These are phyloP conservation scores for Alternaria sp. DNA, from an alignment of 2,329 filamentous ascomycete species.

Conservation along the genomic window DNA sequence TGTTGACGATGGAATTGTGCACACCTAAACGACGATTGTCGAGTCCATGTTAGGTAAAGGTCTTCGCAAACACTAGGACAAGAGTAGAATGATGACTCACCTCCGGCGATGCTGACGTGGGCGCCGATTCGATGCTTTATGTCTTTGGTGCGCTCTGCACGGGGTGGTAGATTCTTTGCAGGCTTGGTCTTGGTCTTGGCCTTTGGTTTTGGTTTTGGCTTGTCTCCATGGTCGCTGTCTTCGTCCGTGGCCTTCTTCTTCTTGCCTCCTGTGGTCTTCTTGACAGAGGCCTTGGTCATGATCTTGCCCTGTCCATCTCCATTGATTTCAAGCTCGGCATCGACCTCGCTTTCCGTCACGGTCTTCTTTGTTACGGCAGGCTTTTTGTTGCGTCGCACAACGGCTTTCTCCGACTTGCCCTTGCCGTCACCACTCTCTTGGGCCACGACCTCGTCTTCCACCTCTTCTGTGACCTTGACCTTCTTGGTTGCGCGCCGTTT, in stretches of 20 bases:
- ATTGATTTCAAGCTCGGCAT: not conserved
- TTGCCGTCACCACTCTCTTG: constrained; percentile 19
- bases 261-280: constrained; percentile 3
- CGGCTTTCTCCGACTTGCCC: constrained; percentile 20
- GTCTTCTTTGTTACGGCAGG: constrained; percentile 4
- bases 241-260: constrained; percentile 11
- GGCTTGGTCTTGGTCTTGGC: constrained; percentile 57
- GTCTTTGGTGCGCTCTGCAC: constrained; percentile 73
- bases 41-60: constrained; percentile 29
- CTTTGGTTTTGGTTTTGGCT: constrained; percentile 23
- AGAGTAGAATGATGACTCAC: constrained; percentile 56
- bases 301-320: constrained; percentile 19
- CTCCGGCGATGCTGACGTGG: constrained; percentile 89
- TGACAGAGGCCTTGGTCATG: not conserved
- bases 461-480: constrained; percentile 30
- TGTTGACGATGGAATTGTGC: constrained; percentile 84
- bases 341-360: not conserved
- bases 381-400: constrained; percentile 1
- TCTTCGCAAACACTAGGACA: not conserved
- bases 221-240: constrained; percentile 5
- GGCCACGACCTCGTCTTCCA: constrained; percentile 23
- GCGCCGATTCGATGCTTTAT: constrained; percentile 88
- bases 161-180: constrained; percentile 63
- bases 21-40: constrained; percentile 67
- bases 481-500: constrained; percentile 29